phyloP scores from a whole-genome alignment of 2,329 filamentous ascomycete genomes.

The Rosellinia necatrix region DNA sequence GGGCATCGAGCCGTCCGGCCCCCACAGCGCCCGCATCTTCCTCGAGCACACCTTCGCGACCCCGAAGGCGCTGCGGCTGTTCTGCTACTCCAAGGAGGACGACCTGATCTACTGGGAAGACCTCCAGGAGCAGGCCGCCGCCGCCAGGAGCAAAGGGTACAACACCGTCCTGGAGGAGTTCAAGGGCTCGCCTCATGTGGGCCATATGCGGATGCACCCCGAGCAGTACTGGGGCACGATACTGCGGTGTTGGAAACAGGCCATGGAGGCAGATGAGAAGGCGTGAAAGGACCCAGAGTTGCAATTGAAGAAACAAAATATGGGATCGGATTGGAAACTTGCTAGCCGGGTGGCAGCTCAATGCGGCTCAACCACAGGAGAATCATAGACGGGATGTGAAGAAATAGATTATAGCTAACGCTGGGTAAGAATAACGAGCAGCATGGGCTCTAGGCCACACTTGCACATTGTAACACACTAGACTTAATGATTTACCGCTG shows the following conservation, averaged over 20 bases:
- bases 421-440: no score
- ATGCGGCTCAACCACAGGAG: not conserved
- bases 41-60: slow-evolving; percentile 44
- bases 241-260: slow-evolving; percentile 34
- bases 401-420: no score
- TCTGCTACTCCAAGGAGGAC: slow-evolving; percentile 63
- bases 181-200: slow-evolving; percentile 63
- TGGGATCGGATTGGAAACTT: no score
- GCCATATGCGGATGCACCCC: slow-evolving; percentile 61
- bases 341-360: no score
- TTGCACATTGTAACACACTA: no score
- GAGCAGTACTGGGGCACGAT: slow-evolving; percentile 62
- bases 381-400: not conserved
- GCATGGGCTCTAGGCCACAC: no score
- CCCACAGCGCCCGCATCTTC: slow-evolving; percentile 46
- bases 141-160: slow-evolving; percentile 55
- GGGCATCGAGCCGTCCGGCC: slow-evolving; percentile 48
- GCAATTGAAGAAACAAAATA: not conserved
- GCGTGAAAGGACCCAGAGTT: not conserved
- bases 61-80: slow-evolving; percentile 51
- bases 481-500: no score
- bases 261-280: slow-evolving; percentile 26
- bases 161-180: slow-evolving; percentile 56
- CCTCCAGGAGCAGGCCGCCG: slow-evolving; percentile 57
- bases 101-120: slow-evolving; percentile 60